Evolutionary conservation across 1,284 basidiomycete genomes (phyloP), one percentile per base, ranked within the genome.

Genomic region (Kalmanozyma brasiliensis): DNA sequence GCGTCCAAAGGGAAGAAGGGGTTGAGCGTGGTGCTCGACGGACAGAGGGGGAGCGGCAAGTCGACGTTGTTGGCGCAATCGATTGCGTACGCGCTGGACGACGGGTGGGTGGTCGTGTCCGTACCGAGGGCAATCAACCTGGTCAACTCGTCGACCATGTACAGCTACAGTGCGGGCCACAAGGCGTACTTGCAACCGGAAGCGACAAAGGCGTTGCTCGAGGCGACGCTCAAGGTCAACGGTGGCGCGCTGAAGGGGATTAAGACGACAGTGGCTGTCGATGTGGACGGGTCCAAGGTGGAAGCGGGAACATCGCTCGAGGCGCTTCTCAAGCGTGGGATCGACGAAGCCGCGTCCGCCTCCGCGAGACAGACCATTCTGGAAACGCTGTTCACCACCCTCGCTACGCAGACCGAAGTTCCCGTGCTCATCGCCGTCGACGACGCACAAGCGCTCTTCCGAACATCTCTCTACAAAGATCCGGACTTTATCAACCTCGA

Each of bases 41-140:
- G 94, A n/a, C 57, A 55, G 24, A 42, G 86, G 8, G 94, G 94
- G 2, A 88, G 87, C 52, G 94, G 94, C 23, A 97, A 97, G 84
- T 92, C 90, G 55, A 88, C 87, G 64, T 83, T 93, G 19, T 84
- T 97, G 20, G 83, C 95, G 2, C 94, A 98, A 81, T 86, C 89
- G 0, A 88, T 92, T 0, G 86, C 91, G 29, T 90, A 93, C 66
- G 89, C 89, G 14, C 78, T 87, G 20, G 85, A 87, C 13, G 87
- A 87, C 24, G 87, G 87, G 14, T 96, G 91, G 91, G 86, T 95
- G 34, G 91, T 94, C 23, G 83, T 96, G 40, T 97, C 95, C 82
- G 86, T 93, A n/a, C 93, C 94, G 3, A 85, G 89, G 88, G 90
- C 88, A 1, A 86, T 89, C 63, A 87, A 86, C 57, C 86, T 92